Evolutionary conservation across 306 rosid species (phyloP).

Genomic region (Trifolium pratense): DNA sequence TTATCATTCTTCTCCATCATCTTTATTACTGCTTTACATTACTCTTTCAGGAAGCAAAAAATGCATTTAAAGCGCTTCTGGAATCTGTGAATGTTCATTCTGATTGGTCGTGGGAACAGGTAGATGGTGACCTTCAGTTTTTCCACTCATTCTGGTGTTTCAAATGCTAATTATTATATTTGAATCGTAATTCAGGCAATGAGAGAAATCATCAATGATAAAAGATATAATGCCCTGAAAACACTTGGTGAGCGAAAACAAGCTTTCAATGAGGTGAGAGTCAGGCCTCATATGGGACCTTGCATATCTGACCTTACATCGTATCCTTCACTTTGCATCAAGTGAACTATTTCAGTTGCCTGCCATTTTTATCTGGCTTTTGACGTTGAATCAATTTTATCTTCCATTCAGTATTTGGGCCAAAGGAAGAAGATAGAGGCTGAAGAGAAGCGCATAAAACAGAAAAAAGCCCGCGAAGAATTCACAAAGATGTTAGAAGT

Average conservation of each 20-base stretch:
- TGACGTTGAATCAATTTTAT: conserved; percentile 45
- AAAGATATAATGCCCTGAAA: conserved; percentile 88
- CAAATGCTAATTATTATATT: conserved; percentile 42
- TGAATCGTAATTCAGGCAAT: conserved; percentile 66
- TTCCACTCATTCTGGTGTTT: conserved; percentile 17
- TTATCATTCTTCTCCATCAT: conserved; percentile 3
- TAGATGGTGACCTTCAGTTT: conserved; percentile 42
- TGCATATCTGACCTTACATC: conserved; percentile 5
- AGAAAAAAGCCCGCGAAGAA: conserved; percentile 95
- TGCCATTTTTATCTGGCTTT: conserved; percentile 27
- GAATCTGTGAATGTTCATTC: conserved; percentile 93
- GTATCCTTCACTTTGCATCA: conserved; percentile 26
- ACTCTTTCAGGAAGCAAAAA: conserved; percentile 83
- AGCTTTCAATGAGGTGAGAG: conserved; percentile 94
- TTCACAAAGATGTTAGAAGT: conserved; percentile 98
- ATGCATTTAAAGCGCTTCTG: conserved; percentile 86
- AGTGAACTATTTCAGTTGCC: conserved; percentile 19
- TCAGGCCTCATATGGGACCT: conserved; percentile 25
- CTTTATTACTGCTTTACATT: conserved; percentile 19
- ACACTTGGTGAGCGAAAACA: conserved; percentile 98
- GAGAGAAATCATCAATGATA: conserved; percentile 95
- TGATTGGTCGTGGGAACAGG: conserved; percentile 99
- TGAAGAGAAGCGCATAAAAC: conserved; percentile 94
- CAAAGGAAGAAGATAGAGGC: conserved; percentile 97
- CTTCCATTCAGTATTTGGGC: conserved; percentile 78